Conservation (phyloP, 805 yeast genomes). For the Metschnikowia noctiluminum region DNA sequence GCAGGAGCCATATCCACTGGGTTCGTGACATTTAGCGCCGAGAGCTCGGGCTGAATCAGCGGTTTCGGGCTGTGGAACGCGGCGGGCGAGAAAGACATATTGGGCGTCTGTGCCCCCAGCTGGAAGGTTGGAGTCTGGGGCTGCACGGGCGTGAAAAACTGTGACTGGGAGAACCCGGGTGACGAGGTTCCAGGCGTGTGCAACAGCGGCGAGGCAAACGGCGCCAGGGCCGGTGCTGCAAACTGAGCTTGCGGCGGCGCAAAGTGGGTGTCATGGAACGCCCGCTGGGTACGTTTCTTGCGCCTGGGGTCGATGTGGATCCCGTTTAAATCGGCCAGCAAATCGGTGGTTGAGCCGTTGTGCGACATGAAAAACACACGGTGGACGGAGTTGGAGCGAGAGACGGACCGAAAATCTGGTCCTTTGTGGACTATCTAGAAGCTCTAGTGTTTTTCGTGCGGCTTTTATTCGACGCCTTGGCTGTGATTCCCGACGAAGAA, state of each 20-base stretch:
- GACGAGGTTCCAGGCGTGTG: not conserved
- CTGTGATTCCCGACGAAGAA: too few species aligned
- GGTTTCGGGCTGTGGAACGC: not conserved
- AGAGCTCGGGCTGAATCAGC: not conserved
- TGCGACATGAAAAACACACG: conserved; percentile 1
- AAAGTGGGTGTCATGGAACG: conserved; percentile 13
- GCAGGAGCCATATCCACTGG: conserved; percentile 9
- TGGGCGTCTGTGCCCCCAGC: not conserved
- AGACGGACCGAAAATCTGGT: too few species aligned
- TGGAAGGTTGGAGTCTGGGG: conserved; percentile 3
- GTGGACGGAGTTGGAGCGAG: too few species aligned
- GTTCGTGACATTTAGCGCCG: conserved; percentile 9
- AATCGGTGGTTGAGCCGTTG: conserved; percentile 9
- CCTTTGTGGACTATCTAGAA: too few species aligned
- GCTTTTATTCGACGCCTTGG: too few species aligned
- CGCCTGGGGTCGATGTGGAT: conserved; percentile 9
- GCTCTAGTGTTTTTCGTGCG: too few species aligned
- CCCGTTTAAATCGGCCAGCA: conserved; percentile 13
- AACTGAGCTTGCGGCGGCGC: conserved; percentile 4
- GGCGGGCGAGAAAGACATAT: not conserved
- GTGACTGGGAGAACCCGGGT: not conserved
- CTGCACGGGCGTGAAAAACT: conserved; percentile 7
- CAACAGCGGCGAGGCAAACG: conserved; percentile 2
- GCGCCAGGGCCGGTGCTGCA: conserved; percentile 2
- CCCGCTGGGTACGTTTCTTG: conserved; percentile 17